Evolutionary conservation across 1,284 basidiomycete genomes (phyloP).

Genomic region (Apiotrichum akiyoshidainum): DNA sequence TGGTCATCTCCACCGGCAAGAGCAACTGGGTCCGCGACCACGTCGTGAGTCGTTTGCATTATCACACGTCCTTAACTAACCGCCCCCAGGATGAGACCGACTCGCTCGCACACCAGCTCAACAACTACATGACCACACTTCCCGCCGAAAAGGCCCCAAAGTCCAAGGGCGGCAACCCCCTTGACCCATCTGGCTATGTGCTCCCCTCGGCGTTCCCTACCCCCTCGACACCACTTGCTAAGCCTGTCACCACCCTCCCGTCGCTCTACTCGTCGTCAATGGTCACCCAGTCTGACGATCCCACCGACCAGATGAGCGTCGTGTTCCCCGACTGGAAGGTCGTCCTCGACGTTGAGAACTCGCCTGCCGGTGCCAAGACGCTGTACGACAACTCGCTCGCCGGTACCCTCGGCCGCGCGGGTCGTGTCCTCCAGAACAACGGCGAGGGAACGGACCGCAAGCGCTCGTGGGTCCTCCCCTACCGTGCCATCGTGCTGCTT

Average conservation of each 20-base stretch:
- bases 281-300: constrained; percentile 68
- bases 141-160: constrained; percentile 20
- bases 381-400: constrained; percentile 65
- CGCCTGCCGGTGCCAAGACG: constrained; percentile 62
- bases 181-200: constrained; percentile 25
- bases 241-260: constrained; percentile 49
- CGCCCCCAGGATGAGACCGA: constrained; percentile 56
- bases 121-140: constrained; percentile 25
- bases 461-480: constrained; percentile 62
- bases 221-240: constrained; percentile 26
- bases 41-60: constrained; percentile 48
- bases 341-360: constrained; percentile 64
- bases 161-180: constrained; percentile 17
- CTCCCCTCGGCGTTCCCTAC: constrained; percentile 35
- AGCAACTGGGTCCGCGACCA: constrained; percentile 79
- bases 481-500: constrained; percentile 68
- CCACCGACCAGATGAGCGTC: constrained; percentile 66
- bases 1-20: constrained; percentile 83
- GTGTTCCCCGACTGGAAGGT: constrained; percentile 88
- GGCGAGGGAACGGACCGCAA: constrained; percentile 45
- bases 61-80: background rate
- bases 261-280: constrained; percentile 70
- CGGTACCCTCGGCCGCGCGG: constrained; percentile 53
- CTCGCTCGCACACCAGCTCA: constrained; percentile 65
- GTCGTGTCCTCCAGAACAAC: constrained; percentile 26